Base-by-base conservation (phyloP, 306 rosid genomes). In the Cicer yamashitae region DNA sequence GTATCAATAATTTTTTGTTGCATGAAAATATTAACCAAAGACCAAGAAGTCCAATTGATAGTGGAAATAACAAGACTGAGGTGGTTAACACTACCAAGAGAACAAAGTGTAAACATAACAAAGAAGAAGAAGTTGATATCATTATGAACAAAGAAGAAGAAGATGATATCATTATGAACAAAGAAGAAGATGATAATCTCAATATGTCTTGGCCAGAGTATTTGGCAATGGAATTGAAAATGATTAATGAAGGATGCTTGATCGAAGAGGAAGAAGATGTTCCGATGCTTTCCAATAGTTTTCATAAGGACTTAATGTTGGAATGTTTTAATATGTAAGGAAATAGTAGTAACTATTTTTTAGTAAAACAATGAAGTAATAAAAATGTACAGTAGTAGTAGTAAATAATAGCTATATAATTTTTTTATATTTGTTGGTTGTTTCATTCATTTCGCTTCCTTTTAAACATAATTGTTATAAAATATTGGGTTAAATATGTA, bases 241-340 rank as follows among this genome's bases (percentile, higher is more conserved):
- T 1, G 11, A 17, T 1, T 9, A 14, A 15, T 47, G 10, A 1
- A 8, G 61, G 9, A 7, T 0, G 6, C 11, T 22, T 41, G 10
- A 6, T 38, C 6, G 1, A 10, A 72, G 61, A 72, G 1, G 30
- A 25, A 25, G 44, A 79, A 64, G 45, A 64, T 0, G 4, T 43
- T 14, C 37, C 6, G 3, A 43, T 79, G 74, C 10, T 71, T 72
- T 58, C 83, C 5, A 72, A 72, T 10, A 5, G 22, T 10, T 72
- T 63, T 44, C 15, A 13, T 64, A 52, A 15, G 15, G 73, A 79
- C 0, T 22, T 79, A 9, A 22, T 39, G 6, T 58, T 1, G 9
- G 44, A 59, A 7, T 13, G 8, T 5, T n/a, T n/a, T 13, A 11
- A 25, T 8, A 9, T 63, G 3, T 7, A 38, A n/a, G 11, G n/a